Evolutionary conservation across 108 stramenopile genomes (phyloP), one percentile per base, ranked within the genome.

Genomic region (Mayamaea pseudoterrestris): DNA sequence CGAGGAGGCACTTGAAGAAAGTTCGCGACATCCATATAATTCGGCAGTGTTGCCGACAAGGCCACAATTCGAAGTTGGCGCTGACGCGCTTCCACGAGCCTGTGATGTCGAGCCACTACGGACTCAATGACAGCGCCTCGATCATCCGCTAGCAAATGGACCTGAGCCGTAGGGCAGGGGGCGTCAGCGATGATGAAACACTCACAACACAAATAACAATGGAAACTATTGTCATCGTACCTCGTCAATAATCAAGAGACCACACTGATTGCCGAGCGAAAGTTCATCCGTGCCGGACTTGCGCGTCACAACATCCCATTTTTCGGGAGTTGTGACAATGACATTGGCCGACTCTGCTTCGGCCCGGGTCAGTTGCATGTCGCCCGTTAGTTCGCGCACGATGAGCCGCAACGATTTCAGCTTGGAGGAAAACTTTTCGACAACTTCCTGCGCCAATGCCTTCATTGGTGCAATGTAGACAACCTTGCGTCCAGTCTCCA

Each of bases 381-480:
- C 98, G 17, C 98, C 98, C 5, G 98, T 99, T 68, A 94, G 66
- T 63, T 99, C 98, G 16, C 71, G 55, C 0, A 98, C 96, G 54
- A 92, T 72, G 41, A 97, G 52, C 0, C 82, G 65, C 22, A 97
- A 68, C 9, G 76, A 63, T 45, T 88, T 85, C 28, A 99, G 78
- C 36, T 93, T 80, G 55, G 85, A 66, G 5, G 67, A 62, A 50
- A 98, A 99, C 63, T 99, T 99, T 39, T 86, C 91, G 22, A 95
- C 95, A 7, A 99, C 96, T 71, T 99, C 98, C 66, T 97, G 96
- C 11, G 98, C 98, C 56, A 99, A 79, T 2, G 98, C 98, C 60
- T 99, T 99, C 97, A 99, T 97, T 1, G 98, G 98, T 0, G 98
- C 98, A 41, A 99, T 93, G 60, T 99, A 99, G 13, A 98, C 88